phyloP scores from a whole-genome alignment of 331 rosid genomes.

The Dryas integrifolia region DNA sequence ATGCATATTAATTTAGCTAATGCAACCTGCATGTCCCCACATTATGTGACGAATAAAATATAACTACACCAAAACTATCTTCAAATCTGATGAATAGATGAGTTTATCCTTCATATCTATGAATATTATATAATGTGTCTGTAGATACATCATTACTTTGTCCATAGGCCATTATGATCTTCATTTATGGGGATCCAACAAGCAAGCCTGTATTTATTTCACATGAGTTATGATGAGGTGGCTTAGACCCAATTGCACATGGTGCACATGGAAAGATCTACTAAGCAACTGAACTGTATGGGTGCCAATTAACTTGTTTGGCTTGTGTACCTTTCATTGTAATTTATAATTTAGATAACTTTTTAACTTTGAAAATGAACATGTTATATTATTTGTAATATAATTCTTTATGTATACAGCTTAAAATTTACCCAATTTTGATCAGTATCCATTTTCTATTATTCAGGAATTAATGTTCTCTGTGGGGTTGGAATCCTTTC shows the following conservation, averaged over 20 bases:
- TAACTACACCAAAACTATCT: background rate
- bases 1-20: conserved; percentile 15
- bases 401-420: background rate
- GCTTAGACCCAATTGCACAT: conserved; percentile 18
- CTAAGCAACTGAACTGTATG: background rate
- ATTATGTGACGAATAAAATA: background rate
- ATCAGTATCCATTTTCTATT: conserved; percentile 2
- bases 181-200: conserved; percentile 20
- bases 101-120: background rate
- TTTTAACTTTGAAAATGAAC: background rate
- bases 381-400: background rate
- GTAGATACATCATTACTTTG: conserved; percentile 14
- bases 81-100: background rate
- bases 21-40: background rate
- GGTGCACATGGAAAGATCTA: conserved; percentile 30
- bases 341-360: background rate
- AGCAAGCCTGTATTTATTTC: conserved; percentile 15
- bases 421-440: background rate
- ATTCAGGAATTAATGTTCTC: conserved; percentile 80
- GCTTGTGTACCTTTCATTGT: background rate
- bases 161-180: conserved; percentile 12
- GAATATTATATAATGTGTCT: background rate
- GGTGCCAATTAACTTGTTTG: background rate
- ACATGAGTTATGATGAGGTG: conserved; percentile 9
- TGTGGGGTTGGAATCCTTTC: conserved; percentile 97